phyloP scores from a whole-genome alignment of 495 filamentous ascomycete genomes.

The Penicillium paxilli region DNA sequence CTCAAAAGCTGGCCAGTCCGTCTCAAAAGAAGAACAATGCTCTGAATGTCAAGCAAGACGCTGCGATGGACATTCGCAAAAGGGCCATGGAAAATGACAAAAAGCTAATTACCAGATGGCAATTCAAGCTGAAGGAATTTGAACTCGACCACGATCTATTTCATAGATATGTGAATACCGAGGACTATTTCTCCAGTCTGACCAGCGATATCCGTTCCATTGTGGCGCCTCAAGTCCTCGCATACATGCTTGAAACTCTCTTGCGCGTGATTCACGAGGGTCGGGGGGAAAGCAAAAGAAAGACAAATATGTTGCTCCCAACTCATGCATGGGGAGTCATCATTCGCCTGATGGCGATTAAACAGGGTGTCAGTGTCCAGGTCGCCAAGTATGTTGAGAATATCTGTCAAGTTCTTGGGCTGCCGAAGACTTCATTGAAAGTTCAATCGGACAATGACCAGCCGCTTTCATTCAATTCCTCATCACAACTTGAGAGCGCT shows the following conservation, averaged over 20 bases:
- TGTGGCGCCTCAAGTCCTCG: no score
- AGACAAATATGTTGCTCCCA: background rate
- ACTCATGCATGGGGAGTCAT: constrained; percentile 21
- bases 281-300: background rate
- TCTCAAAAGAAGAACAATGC: no score
- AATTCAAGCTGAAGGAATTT: no score
- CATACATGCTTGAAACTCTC: constrained; percentile 48
- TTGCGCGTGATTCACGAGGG: constrained; percentile 17
- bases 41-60: no score
- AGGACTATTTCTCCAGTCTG: no score
- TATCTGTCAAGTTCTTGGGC: constrained; percentile 23
- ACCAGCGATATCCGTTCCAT: no score
- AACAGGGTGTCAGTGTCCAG: constrained; percentile 27
- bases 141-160: no score
- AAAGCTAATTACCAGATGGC: no score
- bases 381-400: constrained; percentile 21
- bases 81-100: no score
- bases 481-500: constrained; percentile 9
- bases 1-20: no score
- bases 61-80: no score
- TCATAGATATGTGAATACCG: no score
- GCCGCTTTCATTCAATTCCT: constrained; percentile 38
- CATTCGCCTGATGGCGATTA: constrained; percentile 14
- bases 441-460: background rate
- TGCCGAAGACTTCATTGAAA: constrained; percentile 16